A percentile compares a stretch with the other conserved stretches of the same genome.
phyloP scores from a whole-genome alignment of 768 basidiomycete genomes.

The Calocera viscosa region DNA sequence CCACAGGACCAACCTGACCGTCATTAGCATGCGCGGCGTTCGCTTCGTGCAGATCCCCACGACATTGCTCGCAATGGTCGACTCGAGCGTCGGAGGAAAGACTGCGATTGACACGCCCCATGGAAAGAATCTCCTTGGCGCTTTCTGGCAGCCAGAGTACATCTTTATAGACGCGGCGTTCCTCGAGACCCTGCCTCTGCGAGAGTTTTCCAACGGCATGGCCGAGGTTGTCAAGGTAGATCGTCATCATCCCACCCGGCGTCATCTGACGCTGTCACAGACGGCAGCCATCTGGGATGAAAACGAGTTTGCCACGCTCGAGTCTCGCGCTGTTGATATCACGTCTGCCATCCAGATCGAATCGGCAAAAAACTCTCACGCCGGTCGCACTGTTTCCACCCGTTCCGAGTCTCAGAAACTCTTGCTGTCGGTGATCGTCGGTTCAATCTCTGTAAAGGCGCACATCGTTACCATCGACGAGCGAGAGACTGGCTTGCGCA shows the following conservation, averaged over 20 bases:
- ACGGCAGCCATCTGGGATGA: conserved; percentile 99
- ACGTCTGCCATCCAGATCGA: conserved; percentile 67
- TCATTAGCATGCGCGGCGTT: conserved; percentile 86
- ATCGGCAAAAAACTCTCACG: conserved; percentile 35
- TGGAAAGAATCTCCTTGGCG: conserved; percentile 96
- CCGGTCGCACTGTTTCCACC: conserved; percentile 34
- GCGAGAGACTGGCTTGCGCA: conserved; percentile 90
- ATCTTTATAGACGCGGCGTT: conserved; percentile 97
- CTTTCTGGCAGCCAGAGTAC: conserved; percentile 96
- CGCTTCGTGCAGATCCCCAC: conserved; percentile 94
- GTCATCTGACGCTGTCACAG: too few species aligned
- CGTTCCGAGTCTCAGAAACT: conserved; percentile 69
- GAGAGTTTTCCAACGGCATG: conserved; percentile 98
- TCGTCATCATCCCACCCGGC: too few species aligned
- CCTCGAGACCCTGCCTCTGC: conserved; percentile 77
- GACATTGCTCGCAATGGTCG: conserved; percentile 94
- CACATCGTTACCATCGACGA: conserved; percentile 96
- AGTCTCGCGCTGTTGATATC: conserved; percentile 74
- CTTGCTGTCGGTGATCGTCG: conserved; percentile 80
- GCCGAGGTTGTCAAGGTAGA: conserved; percentile 92
- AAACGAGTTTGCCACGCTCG: conserved; percentile 73
- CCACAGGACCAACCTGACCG: not conserved
- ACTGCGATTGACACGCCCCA: conserved; percentile 98
- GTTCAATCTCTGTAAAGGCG: conserved; percentile 88
- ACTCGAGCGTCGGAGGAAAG: conserved; percentile 94